phyloP scores from a whole-genome alignment of 768 basidiomycete species.

The Coprinellus micaceus region DNA sequence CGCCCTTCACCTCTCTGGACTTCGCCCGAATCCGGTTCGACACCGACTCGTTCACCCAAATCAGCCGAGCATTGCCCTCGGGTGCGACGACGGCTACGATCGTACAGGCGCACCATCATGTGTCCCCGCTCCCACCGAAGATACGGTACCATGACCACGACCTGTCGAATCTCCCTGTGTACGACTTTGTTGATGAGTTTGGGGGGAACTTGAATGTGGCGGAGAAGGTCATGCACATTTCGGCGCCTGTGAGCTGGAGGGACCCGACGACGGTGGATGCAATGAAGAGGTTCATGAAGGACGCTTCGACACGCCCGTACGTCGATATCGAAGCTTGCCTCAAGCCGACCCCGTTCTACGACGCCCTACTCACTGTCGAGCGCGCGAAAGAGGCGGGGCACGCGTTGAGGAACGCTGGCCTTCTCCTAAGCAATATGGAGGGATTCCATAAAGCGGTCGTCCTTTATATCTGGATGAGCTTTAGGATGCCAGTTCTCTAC shows the following conservation, averaged over 20 bases:
- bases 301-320: slow-evolving; percentile 28
- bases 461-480: slow-evolving; percentile 81
- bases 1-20: slow-evolving; percentile 46
- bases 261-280: slow-evolving; percentile 34
- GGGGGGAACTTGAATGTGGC: slow-evolving; percentile 34
- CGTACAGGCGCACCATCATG: slow-evolving; percentile 46
- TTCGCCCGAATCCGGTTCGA: slow-evolving; percentile 45
- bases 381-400: slow-evolving; percentile 27
- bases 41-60: slow-evolving; percentile 9
- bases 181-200: slow-evolving; percentile 27
- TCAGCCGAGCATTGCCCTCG: slow-evolving; percentile 40
- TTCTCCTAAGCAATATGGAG: slow-evolving; percentile 45
- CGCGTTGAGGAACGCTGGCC: neutral
- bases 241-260: slow-evolving; percentile 54
- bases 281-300: slow-evolving; percentile 42
- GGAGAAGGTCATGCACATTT: slow-evolving; percentile 43
- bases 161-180: slow-evolving; percentile 1
- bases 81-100: slow-evolving; percentile 38
- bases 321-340: slow-evolving; percentile 43
- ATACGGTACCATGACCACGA: slow-evolving; percentile 46
- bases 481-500: slow-evolving; percentile 68
- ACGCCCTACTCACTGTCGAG: slow-evolving; percentile 41
- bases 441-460: slow-evolving; percentile 71
- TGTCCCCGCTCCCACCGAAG: slow-evolving; percentile 40
- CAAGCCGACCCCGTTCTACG: slow-evolving; percentile 33